Percentiles rank a stretch among this genome's conserved stretches.
Evolutionary conservation across 176 grass and related monocot genomes (phyloP).

Genomic region (Oryza brachyantha): DNA sequence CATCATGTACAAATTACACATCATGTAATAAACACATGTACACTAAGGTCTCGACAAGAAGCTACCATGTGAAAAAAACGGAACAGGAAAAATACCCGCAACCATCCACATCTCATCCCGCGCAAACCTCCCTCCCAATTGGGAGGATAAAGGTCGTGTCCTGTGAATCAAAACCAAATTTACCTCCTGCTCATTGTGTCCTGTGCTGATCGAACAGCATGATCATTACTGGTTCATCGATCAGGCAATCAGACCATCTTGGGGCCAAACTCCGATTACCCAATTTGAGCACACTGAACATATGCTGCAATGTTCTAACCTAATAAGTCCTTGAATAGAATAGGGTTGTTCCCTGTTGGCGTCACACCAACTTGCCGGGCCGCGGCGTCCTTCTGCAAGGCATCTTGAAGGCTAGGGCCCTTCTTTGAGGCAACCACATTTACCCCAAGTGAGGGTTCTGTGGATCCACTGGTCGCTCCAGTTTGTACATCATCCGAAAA

Average conservation of each 20-base stretch:
- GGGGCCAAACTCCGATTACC: not conserved
- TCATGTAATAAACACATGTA: conserved; percentile 53
- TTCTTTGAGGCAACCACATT: conserved; percentile 47
- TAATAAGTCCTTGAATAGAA: conserved; percentile 88
- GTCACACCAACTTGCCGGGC: conserved; percentile 91
- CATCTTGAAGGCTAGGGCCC: conserved; percentile 68
- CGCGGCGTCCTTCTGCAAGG: conserved; percentile 76
- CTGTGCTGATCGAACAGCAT: conserved; percentile 22
- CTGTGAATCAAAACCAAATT: conserved; percentile 37
- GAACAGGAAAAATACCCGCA: conserved; percentile 34
- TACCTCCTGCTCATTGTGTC: not conserved
- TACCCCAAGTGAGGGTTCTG: conserved; percentile 31
- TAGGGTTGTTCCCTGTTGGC: conserved; percentile 83
- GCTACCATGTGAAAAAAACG: conserved; percentile 17
- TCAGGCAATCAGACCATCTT: not conserved
- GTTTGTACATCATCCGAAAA: conserved; percentile 46
- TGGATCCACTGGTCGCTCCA: conserved; percentile 15
- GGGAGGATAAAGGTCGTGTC: conserved; percentile 13
- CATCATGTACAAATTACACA: conserved; percentile 61
- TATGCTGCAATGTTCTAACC: conserved; percentile 38
- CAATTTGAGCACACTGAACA: conserved; percentile 7
- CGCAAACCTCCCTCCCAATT: not conserved
- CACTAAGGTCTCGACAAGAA: conserved; percentile 34
- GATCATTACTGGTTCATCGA: conserved; percentile 9
- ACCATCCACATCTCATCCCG: conserved; percentile 15